Conservation (phyloP, 805 yeast species). For the Nakazawaea wyomingensis region DNA sequence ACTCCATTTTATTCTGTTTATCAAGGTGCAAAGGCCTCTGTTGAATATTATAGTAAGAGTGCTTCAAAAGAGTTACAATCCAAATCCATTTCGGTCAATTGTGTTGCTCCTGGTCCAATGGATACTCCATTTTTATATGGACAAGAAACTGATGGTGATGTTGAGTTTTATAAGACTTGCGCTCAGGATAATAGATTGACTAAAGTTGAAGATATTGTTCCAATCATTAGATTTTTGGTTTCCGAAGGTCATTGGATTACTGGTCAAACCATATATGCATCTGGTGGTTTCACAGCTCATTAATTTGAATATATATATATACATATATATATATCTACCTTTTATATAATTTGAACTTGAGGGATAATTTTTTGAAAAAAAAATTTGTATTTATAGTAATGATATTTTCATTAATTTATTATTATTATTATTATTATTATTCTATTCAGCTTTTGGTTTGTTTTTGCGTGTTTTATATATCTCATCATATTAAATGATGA, state of each 20-base stretch:
- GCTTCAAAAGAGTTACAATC: slow-evolving; percentile 48
- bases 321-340: not conserved
- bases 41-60: slow-evolving; percentile 46
- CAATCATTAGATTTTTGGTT: slow-evolving; percentile 53
- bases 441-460: too few species aligned
- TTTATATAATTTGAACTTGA: too few species aligned
- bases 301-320: slow-evolving; percentile 16
- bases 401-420: too few species aligned
- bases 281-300: slow-evolving; percentile 65
- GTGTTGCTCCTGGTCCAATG: slow-evolving; percentile 65
- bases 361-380: too few species aligned
- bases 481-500: too few species aligned
- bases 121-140: slow-evolving; percentile 62
- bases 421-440: too few species aligned
- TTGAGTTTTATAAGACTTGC: slow-evolving; percentile 50
- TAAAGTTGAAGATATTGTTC: slow-evolving; percentile 55
- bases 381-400: too few species aligned
- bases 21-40: slow-evolving; percentile 56
- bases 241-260: slow-evolving; percentile 67
- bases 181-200: slow-evolving; percentile 48
- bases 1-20: slow-evolving; percentile 46
- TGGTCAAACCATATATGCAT: slow-evolving; percentile 62
- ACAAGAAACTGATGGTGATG: slow-evolving; percentile 48
- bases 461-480: too few species aligned
- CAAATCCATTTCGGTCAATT: slow-evolving; percentile 44